A percentile compares a stretch with the other conserved stretches of the same genome.
These are phyloP conservation scores for Suillus subaureus DNA, from an alignment of 768 basidiomycete genomes.

Conservation along the genomic window DNA sequence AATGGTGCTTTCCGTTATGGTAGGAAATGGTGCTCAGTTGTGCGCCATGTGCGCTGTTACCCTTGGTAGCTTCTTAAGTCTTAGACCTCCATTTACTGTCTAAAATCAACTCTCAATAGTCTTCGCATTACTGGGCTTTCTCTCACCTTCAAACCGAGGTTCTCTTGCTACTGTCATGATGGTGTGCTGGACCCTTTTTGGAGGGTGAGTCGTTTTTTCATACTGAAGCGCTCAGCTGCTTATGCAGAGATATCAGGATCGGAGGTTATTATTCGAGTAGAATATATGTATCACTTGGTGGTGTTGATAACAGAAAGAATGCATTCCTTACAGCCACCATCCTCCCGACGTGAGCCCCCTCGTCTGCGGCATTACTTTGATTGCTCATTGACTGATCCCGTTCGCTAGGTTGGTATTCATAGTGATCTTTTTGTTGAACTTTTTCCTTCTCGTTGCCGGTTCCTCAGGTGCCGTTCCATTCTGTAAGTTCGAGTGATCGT, in stretches of 20 bases:
- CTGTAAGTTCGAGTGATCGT: slow-evolving; percentile 46
- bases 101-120: slow-evolving; percentile 45
- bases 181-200: slow-evolving; percentile 92
- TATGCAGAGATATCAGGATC: slow-evolving; percentile 48
- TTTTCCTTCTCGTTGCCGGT: slow-evolving; percentile 81
- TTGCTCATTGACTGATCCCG: slow-evolving; percentile 13
- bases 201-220: slow-evolving; percentile 52
- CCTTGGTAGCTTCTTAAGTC: slow-evolving; percentile 52
- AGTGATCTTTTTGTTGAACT: slow-evolving; percentile 86
- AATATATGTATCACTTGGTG: slow-evolving; percentile 79
- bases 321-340: slow-evolving; percentile 87
- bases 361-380: slow-evolving; percentile 1
- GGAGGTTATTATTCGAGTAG: slow-evolving; percentile 89
- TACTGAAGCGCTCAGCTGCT: slow-evolving; percentile 6
- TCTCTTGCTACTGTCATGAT: slow-evolving; percentile 73
- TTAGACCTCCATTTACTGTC: slow-evolving; percentile 7
- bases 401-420: slow-evolving; percentile 71
- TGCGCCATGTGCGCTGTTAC: slow-evolving; percentile 88
- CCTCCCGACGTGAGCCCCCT: slow-evolving; percentile 72
- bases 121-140: slow-evolving; percentile 90
- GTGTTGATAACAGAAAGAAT: slow-evolving; percentile 76
- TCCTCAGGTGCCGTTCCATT: slow-evolving; percentile 98
- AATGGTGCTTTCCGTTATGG: slow-evolving; percentile 78
- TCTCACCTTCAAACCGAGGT: slow-evolving; percentile 94
- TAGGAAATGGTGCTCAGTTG: slow-evolving; percentile 85